These are phyloP conservation scores for Alloteropsis semialata DNA, from an alignment of 176 grass and related monocot genomes.

Conservation along the genomic window DNA sequence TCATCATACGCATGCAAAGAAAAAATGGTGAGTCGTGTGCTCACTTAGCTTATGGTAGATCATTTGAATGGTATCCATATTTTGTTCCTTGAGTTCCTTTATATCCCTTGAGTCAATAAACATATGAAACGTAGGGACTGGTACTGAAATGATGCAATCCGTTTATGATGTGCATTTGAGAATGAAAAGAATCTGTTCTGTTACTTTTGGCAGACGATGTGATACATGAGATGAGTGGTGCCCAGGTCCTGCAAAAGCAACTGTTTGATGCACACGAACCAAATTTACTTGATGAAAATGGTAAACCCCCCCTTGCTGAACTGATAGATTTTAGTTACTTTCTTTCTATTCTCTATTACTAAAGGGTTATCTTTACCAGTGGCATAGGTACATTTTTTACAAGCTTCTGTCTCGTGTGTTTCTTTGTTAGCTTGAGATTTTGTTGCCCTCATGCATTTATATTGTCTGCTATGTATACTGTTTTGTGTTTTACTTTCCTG, in stretches of 20 bases:
- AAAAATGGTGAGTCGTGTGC: not conserved
- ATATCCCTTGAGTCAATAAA: not conserved
- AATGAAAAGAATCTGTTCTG: not conserved
- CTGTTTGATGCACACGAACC: conserved; percentile 73
- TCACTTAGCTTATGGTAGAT: not conserved
- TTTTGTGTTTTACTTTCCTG: not conserved
- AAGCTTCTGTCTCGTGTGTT: not conserved
- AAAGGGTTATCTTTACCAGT: not conserved
- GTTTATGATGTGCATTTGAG: not conserved
- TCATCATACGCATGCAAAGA: conserved; percentile 9
- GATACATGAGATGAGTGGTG: conserved; percentile 42
- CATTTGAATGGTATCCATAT: not conserved
- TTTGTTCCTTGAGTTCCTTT: not conserved
- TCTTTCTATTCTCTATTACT: not conserved
- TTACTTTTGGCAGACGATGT: conserved; percentile 55
- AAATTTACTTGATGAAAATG: conserved; percentile 88
- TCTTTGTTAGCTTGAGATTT: conserved; percentile 25
- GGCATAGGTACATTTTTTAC: conserved; percentile 2
- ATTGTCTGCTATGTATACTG: not conserved
- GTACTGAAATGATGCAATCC: conserved; percentile 10
- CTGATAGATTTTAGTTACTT: conserved; percentile 21
- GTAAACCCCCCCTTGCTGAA: conserved; percentile 33
- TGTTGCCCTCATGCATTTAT: not conserved
- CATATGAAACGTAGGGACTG: conserved; percentile 1
- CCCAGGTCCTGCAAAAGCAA: conserved; percentile 56